Conservation (phyloP, 495 filamentous ascomycete species). For the Hypoxylon lienhwacheense region DNA sequence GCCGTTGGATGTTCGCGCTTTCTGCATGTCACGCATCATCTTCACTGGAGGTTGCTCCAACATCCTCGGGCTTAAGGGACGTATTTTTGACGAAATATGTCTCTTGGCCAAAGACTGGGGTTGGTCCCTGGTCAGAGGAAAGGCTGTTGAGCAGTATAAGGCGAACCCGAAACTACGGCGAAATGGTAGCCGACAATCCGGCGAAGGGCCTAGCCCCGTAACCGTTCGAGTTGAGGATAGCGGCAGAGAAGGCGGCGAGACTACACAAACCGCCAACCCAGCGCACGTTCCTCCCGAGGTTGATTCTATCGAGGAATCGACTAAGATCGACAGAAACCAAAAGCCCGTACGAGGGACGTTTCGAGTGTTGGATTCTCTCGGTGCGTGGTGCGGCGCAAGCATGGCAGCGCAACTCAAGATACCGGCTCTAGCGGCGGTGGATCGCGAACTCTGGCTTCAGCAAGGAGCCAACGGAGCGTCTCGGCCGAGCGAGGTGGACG, state of each 20-base stretch:
- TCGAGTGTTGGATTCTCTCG: conserved; percentile 78
- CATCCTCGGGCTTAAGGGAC: conserved; percentile 77
- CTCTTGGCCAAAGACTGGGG: conserved; percentile 63
- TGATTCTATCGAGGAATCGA: conserved; percentile 66
- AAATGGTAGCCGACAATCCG: conserved; percentile 40
- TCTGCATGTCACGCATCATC: conserved; percentile 88
- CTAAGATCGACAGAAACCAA: conserved; percentile 56
- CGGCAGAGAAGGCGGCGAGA: conserved; percentile 25
- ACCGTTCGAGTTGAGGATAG: conserved; percentile 5
- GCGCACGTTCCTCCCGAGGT: conserved; percentile 51
- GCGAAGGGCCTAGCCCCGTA: conserved; percentile 30
- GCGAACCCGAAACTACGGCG: conserved; percentile 54
- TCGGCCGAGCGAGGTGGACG: conserved; percentile 61
- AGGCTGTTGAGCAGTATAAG: conserved; percentile 58
- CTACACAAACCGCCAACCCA: conserved; percentile 38
- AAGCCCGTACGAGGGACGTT: conserved; percentile 59
- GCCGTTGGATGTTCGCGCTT: conserved; percentile 76
- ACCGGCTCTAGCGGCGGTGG: conserved; percentile 77
- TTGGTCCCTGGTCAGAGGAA: conserved; percentile 75
- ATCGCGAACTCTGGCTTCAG: conserved; percentile 79
- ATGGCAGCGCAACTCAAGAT: conserved; percentile 77
- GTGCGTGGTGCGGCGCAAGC: conserved; percentile 87
- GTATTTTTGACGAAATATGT: conserved; percentile 75
- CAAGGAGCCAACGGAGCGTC: conserved; percentile 74
- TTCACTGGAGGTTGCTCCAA: conserved; percentile 81